These are phyloP conservation scores for Phytophthora rubi DNA, from an alignment of 352 stramenopile species.

Conservation along the genomic window DNA sequence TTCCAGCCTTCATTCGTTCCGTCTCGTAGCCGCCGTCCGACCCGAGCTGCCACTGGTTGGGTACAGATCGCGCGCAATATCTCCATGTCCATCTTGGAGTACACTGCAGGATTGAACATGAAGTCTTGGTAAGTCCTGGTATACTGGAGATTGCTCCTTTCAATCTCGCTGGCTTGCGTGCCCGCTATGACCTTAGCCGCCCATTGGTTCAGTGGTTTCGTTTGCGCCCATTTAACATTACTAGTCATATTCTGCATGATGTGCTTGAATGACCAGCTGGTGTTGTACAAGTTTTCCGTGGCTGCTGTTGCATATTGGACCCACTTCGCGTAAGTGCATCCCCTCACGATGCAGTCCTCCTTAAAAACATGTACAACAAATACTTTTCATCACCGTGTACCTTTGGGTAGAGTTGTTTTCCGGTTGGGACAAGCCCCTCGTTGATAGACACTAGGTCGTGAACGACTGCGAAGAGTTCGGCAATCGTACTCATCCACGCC, in stretches of 20 bases:
- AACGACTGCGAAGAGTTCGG: no score
- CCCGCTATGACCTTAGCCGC: background rate
- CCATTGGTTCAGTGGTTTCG: background rate
- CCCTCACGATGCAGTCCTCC: background rate
- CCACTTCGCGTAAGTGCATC: background rate
- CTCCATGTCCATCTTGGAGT: background rate
- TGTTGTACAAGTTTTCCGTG: background rate
- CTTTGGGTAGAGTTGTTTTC: background rate
- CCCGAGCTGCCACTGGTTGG: background rate
- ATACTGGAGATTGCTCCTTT: background rate
- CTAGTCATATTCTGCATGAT: background rate
- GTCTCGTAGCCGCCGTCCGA: background rate
- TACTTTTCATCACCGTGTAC: background rate
- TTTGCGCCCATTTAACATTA: background rate
- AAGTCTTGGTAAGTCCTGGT: background rate
- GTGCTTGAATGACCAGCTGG: background rate
- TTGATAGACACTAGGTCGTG: no score
- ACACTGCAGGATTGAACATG: background rate
- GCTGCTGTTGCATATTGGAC: background rate
- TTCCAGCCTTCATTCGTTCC: background rate
- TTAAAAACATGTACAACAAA: background rate
- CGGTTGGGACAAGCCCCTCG: background rate
- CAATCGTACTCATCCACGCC: no score
- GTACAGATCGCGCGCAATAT: background rate
- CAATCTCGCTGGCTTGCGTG: background rate